A percentile compares a stretch with the other conserved stretches of the same genome.
Evolutionary conservation across 169 alveolate species (phyloP).

Genomic region (Plasmodium vivax): DNA sequence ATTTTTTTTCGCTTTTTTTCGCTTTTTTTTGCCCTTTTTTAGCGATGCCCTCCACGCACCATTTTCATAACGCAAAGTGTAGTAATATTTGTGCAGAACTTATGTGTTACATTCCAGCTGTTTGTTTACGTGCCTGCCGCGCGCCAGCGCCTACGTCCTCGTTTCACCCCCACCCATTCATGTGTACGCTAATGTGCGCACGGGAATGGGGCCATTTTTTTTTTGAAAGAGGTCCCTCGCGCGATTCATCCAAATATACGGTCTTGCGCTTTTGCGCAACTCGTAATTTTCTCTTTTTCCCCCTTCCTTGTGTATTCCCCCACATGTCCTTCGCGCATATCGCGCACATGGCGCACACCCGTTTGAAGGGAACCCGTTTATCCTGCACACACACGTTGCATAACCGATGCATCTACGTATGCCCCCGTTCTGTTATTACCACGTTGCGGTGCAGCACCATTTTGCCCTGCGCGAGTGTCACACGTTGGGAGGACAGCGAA

Average conservation of each 20-base stretch:
- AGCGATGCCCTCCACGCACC: neutral
- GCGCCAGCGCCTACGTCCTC: neutral
- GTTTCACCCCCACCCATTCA: neutral
- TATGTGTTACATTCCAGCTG: neutral
- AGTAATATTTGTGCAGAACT: neutral
- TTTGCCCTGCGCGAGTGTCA: neutral
- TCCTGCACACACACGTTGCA: neutral
- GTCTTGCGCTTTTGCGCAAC: neutral
- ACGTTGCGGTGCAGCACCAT: neutral
- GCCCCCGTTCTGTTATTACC: neutral
- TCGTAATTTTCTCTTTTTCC: neutral
- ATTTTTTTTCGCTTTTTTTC: neutral
- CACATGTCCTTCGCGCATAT: neutral
- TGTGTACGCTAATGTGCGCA: neutral
- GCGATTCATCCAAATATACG: neutral
- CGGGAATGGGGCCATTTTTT: neutral
- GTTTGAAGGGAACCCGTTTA: neutral
- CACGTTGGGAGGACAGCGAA: neutral
- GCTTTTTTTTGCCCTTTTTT: neutral
- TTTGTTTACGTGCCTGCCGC: constrained; percentile 1
- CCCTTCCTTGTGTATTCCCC: neutral
- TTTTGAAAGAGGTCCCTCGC: neutral
- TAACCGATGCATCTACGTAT: neutral
- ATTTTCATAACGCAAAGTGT: neutral
- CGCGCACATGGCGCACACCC: neutral